Conservation (phyloP, 768 basidiomycete species). For the Rhodotorula paludigena region DNA sequence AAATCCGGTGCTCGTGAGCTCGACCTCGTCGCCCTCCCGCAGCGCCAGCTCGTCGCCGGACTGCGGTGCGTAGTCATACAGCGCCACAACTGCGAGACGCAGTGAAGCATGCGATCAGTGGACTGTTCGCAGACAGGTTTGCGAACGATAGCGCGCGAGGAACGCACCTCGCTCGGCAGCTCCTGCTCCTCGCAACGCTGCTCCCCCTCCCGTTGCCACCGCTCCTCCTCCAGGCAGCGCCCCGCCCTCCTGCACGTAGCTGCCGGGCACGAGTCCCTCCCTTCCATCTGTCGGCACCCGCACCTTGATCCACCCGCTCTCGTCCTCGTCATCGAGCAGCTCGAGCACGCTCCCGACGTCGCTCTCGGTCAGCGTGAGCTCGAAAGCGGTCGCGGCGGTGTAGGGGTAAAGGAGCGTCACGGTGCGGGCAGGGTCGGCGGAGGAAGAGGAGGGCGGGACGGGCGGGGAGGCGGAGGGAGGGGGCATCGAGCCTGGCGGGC, state of each 20-base stretch:
- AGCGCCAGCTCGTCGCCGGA: conserved; percentile 23
- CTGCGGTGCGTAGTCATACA: conserved; percentile 28
- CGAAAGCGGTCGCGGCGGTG: not conserved
- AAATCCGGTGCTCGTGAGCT: conserved; percentile 19
- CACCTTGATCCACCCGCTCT: conserved; percentile 28
- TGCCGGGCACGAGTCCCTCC: conserved; percentile 30
- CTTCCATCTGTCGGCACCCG: conserved; percentile 3
- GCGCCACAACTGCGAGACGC: not conserved
- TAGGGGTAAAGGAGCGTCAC: not conserved
- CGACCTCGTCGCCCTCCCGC: conserved; percentile 12
- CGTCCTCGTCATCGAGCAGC: conserved; percentile 22
- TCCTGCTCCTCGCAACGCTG: too few species aligned
- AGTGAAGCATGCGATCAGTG: not conserved
- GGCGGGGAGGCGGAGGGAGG: not conserved
- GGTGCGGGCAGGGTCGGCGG: not conserved
- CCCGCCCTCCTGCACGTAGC: conserved; percentile 11
- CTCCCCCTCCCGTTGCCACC: not conserved
- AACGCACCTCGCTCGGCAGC: conserved; percentile 6
- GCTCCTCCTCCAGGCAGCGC: not conserved
- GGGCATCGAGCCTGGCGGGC: not conserved
- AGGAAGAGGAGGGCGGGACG: not conserved
- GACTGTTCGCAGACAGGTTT: too few species aligned
- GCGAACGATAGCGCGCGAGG: too few species aligned
- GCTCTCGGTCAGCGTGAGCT: too few species aligned
- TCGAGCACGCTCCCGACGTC: conserved; percentile 12